phyloP scores from a whole-genome alignment of 345 rosid genomes.

The Cardamine occulta region DNA sequence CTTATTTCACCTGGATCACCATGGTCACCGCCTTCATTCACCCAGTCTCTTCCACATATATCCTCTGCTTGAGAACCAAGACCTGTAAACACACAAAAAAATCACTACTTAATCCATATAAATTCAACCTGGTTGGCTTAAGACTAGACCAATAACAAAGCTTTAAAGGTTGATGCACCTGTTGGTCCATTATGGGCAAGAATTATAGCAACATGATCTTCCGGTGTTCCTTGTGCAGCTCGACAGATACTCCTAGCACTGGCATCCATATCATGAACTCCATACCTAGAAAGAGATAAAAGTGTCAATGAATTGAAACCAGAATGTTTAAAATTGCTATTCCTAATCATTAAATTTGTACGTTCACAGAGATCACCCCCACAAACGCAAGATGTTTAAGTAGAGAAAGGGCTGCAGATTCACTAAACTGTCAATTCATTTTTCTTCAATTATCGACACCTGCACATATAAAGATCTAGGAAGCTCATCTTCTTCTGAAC shows the following conservation, averaged over 20 bases:
- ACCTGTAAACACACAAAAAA: conserved; percentile 55
- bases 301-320: conserved; percentile 2
- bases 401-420: conserved; percentile 1
- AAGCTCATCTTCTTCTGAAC: background rate
- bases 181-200: conserved; percentile 93
- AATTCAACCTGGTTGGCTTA: conserved; percentile 3
- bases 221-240: conserved; percentile 66
- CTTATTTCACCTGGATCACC: conserved; percentile 79
- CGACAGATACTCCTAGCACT: conserved; percentile 64
- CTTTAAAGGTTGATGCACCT: conserved; percentile 46
- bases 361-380: too few species aligned
- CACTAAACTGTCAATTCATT: background rate
- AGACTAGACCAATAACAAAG: conserved; percentile 29
- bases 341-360: background rate
- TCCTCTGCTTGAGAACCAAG: conserved; percentile 76
- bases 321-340: background rate
- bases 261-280: conserved; percentile 69
- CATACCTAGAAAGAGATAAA: conserved; percentile 56
- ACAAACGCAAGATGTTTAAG: background rate
- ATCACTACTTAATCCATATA: conserved; percentile 1
- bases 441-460: background rate
- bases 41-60: conserved; percentile 90
- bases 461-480: conserved; percentile 4
- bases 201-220: conserved; percentile 70
- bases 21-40: conserved; percentile 72